These are phyloP conservation scores for Zygoascus meyerae DNA, from an alignment of 1,139 yeast species.

Conservation along the genomic window DNA sequence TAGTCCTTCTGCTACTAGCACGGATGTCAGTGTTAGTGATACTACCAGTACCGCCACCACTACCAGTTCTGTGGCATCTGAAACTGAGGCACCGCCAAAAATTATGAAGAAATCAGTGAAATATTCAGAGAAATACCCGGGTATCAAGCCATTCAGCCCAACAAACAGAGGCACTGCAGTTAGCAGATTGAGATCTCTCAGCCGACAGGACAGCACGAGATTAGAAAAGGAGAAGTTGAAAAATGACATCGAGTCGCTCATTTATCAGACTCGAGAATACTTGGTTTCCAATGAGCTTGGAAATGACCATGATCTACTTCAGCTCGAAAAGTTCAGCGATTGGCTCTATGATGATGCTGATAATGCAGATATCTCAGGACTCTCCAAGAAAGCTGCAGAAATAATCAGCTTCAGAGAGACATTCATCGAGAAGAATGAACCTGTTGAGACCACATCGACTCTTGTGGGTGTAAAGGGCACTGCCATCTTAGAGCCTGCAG, in stretches of 20 bases:
- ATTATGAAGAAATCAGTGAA: neutral
- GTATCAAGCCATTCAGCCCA: constrained; percentile 1
- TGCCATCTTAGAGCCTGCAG: constrained; percentile 1
- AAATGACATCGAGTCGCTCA: constrained; percentile 32
- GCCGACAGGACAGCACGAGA: constrained; percentile 29
- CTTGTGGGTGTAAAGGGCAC: constrained; percentile 2
- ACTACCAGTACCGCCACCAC: constrained; percentile 10
- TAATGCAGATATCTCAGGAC: constrained; percentile 42
- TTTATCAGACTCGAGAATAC: constrained; percentile 30
- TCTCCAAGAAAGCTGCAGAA: constrained; percentile 34
- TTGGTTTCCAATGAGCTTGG: constrained; percentile 12
- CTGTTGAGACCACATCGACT: constrained; percentile 4
- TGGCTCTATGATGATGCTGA: constrained; percentile 80
- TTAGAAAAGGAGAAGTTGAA: constrained; percentile 29
- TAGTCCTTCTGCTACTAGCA: constrained; percentile 1
- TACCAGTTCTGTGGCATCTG: constrained; percentile 10
- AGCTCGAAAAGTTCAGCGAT: constrained; percentile 49
- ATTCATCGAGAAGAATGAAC: constrained; percentile 15
- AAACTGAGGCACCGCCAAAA: neutral
- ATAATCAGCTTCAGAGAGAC: constrained; percentile 24
- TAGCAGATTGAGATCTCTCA: constrained; percentile 26
- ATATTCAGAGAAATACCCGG: neutral
- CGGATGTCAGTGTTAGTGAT: constrained; percentile 9
- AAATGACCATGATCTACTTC: constrained; percentile 23
- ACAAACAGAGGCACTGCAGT: constrained; percentile 24